Conservation (phyloP, 176 grass and related monocot genomes). For the Carex littledalei region DNA sequence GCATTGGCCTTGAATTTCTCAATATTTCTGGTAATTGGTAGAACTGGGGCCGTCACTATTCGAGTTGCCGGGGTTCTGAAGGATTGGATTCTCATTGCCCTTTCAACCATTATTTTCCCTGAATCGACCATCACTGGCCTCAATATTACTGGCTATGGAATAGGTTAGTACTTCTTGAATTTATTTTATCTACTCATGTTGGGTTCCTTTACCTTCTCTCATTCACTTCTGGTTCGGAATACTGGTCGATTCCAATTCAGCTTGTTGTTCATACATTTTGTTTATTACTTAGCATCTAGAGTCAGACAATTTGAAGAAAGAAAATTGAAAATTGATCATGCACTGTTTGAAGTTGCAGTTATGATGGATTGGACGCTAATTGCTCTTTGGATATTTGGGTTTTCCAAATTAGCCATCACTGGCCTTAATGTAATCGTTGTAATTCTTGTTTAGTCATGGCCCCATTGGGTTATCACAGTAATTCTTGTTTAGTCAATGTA, state of each 20-base stretch:
- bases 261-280: not conserved
- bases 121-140: conserved; percentile 93
- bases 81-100: conserved; percentile 99
- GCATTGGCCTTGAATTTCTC: conserved; percentile 98
- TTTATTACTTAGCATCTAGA: not conserved
- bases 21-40: conserved; percentile 98
- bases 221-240: not conserved
- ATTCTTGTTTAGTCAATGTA: conserved; percentile 16
- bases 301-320: not conserved
- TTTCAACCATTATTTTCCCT: conserved; percentile 95
- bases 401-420: conserved; percentile 80
- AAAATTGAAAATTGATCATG: not conserved
- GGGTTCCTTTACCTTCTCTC: conserved; percentile 17
- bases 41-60: conserved; percentile 97
- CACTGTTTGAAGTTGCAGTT: conserved; percentile 33
- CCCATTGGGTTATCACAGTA: not conserved
- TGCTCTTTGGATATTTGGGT: conserved; percentile 70
- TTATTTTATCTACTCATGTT: conserved; percentile 7
- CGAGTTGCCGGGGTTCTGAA: conserved; percentile 97
- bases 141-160: conserved; percentile 97
- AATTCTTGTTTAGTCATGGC: conserved; percentile 12
- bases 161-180: conserved; percentile 42
- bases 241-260: not conserved
- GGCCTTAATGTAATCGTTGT: conserved; percentile 73
- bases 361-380: conserved; percentile 90